Evolutionary conservation across 75 land plant genomes (phyloP).

Genomic region (Cryptomeria japonica): DNA sequence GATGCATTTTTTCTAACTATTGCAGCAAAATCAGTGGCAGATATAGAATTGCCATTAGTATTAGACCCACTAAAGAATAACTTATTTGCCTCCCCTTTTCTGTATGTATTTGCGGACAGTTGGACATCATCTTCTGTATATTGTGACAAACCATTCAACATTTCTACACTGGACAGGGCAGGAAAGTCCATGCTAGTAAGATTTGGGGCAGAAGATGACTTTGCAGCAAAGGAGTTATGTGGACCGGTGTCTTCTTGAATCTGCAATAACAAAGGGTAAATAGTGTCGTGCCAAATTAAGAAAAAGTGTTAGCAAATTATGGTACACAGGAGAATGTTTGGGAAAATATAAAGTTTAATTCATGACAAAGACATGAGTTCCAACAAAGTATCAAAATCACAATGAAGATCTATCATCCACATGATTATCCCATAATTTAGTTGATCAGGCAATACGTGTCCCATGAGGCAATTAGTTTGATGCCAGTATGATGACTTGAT

Average conservation of each 20-base stretch:
- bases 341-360: background rate
- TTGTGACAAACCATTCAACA: slow-evolving; percentile 40
- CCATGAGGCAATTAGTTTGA: background rate
- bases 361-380: background rate
- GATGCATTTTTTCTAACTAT: slow-evolving; percentile 74
- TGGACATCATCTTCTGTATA: slow-evolving; percentile 50
- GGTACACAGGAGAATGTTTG: background rate
- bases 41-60: slow-evolving; percentile 30
- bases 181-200: slow-evolving; percentile 71
- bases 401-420: background rate
- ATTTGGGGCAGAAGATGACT: slow-evolving; percentile 62
- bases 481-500: background rate
- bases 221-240: slow-evolving; percentile 31
- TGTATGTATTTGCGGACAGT: slow-evolving; percentile 28
- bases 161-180: slow-evolving; percentile 49
- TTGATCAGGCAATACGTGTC: background rate
- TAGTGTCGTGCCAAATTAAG: slow-evolving; percentile 4
- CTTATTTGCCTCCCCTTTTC: slow-evolving; percentile 35
- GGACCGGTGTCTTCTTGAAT: slow-evolving; percentile 72
- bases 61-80: slow-evolving; percentile 39
- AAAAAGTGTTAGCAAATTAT: background rate
- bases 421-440: background rate
- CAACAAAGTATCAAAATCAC: background rate
- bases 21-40: slow-evolving; percentile 74
- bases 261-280: slow-evolving; percentile 32